phyloP scores from a whole-genome alignment of 2,329 filamentous ascomycete genomes.

The Cytospora paraplurivora region DNA sequence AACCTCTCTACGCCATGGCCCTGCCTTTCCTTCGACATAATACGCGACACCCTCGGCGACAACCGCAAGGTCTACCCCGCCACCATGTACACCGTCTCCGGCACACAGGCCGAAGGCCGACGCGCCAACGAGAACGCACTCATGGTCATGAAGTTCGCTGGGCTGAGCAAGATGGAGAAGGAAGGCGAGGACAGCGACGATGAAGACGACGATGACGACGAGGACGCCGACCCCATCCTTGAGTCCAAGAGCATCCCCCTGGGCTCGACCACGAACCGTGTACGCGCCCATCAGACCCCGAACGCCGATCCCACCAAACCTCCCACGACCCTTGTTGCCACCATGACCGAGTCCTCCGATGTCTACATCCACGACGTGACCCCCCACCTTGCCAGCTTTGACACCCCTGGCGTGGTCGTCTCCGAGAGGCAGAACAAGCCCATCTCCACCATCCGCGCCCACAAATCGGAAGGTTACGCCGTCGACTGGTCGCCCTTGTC shows the following conservation, averaged over 20 bases:
- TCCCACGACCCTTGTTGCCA: conserved; percentile 82
- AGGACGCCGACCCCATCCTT: conserved; percentile 83
- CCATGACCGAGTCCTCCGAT: conserved; percentile 87
- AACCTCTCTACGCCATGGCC: conserved; percentile 93
- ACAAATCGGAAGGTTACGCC: conserved; percentile 92
- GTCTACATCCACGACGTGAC: conserved; percentile 95
- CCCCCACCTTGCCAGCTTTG: conserved; percentile 84
- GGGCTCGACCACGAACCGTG: conserved; percentile 87
- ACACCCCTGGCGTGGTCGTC: conserved; percentile 80
- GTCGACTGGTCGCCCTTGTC: conserved; percentile 92
- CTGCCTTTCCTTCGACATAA: conserved; percentile 91
- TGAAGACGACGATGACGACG: conserved; percentile 74
- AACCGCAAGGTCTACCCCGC: conserved; percentile 91
- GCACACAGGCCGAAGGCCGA: conserved; percentile 82
- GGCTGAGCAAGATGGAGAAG: conserved; percentile 82
- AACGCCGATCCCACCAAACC: conserved; percentile 69
- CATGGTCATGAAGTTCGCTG: conserved; percentile 95
- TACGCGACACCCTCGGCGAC: conserved; percentile 83
- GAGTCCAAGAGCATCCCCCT: conserved; percentile 90
- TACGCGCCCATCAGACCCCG: conserved; percentile 81
- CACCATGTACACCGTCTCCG: conserved; percentile 91
- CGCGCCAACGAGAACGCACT: conserved; percentile 86
- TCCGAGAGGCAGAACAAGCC: conserved; percentile 86
- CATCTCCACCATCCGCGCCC: conserved; percentile 81
- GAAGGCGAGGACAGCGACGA: conserved; percentile 67